Evolutionary conservation across 2,329 filamentous ascomycete species (phyloP), one percentile per base, ranked within the genome.

Genomic region (Fusarium camptoceras): DNA sequence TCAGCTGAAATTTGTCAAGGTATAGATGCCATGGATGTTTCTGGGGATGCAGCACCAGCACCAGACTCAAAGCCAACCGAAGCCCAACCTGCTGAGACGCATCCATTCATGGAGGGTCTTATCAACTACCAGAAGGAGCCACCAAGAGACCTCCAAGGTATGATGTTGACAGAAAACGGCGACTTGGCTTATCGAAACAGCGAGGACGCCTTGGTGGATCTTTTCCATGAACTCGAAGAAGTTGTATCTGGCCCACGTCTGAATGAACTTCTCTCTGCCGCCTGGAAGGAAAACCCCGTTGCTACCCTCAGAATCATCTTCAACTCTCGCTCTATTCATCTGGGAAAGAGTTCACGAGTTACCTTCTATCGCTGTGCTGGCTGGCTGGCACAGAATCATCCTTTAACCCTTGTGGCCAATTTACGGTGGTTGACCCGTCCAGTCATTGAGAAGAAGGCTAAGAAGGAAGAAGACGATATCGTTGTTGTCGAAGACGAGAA

Each of bases 281-380:
- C 87, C 2, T 90, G 87, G 87, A 70, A 75, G 3, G 73, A 78
- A 2, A 84, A 89, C 62, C 66, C 84, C 1, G 71, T 83, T 5
- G 74, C 80, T 15, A 87, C 87, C 0, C 80, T 89, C 30, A 88
- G 88, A 73, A 82, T 89, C 70, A 86, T 90, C 68, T 89, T 87
- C 81, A 88, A 89, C 63, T 78, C 83, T 1, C 83, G 88, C 12
- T 88, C 86, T n/a, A 89, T 89, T 50, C 87, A 89, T 61, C 77
- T 89, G 0, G 87, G 88, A 18, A 89, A 89, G 76, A 81, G 81
- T 34, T 84, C 82, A 11, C 81, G 80, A 24, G 59, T 74, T 5
- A 78, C 78, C 3, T 86, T 87, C 64, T 89, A 89, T 73, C 82
- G 81, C 20, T 83, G 83, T 24, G 81, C 86, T 18, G 86, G 87